Evolutionary conservation across 2,329 filamentous ascomycete genomes (phyloP), one percentile per base, ranked within the genome.

Genomic region (Colletotrichum sp.): DNA sequence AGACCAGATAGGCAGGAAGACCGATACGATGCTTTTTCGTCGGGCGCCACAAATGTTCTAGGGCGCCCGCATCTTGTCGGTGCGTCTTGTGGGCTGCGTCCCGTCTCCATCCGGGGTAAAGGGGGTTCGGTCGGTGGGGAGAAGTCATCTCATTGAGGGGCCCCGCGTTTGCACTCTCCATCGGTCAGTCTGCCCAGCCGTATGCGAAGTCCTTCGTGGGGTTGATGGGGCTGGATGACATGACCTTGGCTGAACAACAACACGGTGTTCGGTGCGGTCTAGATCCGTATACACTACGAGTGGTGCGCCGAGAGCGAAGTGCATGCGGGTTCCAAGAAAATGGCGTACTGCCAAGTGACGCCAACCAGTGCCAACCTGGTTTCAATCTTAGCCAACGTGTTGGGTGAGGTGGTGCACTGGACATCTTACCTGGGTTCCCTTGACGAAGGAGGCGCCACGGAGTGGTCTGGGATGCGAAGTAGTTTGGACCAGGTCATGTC

Each of bases 291-390:
- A 44, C 44, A 39, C 64, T 12, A 69, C 15, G 32, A 69, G 13
- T n/a, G 44, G 44, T n/a, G 34, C 28, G 64, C 70, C 26, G 70
- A 76, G 44, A 55, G 70, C 64, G 34, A 73, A 21, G 9, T 69
- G 65, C 59, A 65, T 28, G 30, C 59, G 70, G 70, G 59, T 60
- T 68, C 57, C 70, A 76, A 72, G 59, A 65, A 64, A 63, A 65
- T 32, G 70, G 64, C 34, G 64, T 60, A n/a, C 64, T n/a, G 74
- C 74, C 74, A 76, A 76, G 74, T 57, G 28, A 49, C 34, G 39
- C 64, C 59, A 65, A 65, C 57, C 64, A 39, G 59, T 69, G 59
- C 59, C 44, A 73, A 76, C 70, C 59, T 73, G 49, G 64, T 49
- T 30, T 39, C 73, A 60, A 76, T 55, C 64, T 69, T 59, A 60